phyloP scores from a whole-genome alignment of 148 eudicot species.

The Diospyros lotus region DNA sequence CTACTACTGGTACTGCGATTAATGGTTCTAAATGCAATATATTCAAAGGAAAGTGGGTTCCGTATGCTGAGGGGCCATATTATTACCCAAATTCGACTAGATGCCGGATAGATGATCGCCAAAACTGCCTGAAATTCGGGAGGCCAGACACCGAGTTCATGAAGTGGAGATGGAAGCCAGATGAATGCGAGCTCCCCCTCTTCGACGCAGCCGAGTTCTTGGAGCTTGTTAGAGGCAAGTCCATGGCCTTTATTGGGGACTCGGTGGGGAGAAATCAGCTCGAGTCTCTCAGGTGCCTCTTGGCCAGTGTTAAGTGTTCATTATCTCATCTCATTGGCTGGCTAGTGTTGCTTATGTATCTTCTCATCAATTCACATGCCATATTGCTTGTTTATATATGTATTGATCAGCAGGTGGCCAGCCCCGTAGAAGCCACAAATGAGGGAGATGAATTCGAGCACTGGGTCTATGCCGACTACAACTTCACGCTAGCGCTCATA shows the following conservation, averaged over 20 bases:
- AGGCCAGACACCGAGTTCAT: constrained; percentile 35
- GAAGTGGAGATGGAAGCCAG: constrained; percentile 53
- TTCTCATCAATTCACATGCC: no score
- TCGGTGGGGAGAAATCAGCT: constrained; percentile 50
- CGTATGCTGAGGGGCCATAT: constrained; percentile 11
- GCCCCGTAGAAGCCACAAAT: constrained; percentile 10
- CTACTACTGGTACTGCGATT: no score
- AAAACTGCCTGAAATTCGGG: constrained; percentile 31
- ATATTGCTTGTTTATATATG: no score
- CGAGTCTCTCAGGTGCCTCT: constrained; percentile 46
- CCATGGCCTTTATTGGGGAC: constrained; percentile 48
- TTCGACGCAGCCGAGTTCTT: constrained; percentile 31
- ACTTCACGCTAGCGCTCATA: constrained; percentile 18
- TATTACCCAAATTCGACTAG: constrained; percentile 13
- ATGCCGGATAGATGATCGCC: constrained; percentile 14
- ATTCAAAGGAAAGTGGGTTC: constrained; percentile 19
- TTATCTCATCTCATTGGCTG: not conserved
- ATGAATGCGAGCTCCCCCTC: constrained; percentile 30
- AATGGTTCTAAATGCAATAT: constrained; percentile 12
- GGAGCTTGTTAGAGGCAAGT: constrained; percentile 28
- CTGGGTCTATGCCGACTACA: constrained; percentile 20
- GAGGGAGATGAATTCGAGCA: constrained; percentile 2
- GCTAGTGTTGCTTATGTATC: no score
- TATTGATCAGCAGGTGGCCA: constrained; percentile 16
- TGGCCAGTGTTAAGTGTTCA: constrained; percentile 20